Conservation (phyloP, 2,329 filamentous ascomycete species). For the Camptophora hylomeconis region DNA sequence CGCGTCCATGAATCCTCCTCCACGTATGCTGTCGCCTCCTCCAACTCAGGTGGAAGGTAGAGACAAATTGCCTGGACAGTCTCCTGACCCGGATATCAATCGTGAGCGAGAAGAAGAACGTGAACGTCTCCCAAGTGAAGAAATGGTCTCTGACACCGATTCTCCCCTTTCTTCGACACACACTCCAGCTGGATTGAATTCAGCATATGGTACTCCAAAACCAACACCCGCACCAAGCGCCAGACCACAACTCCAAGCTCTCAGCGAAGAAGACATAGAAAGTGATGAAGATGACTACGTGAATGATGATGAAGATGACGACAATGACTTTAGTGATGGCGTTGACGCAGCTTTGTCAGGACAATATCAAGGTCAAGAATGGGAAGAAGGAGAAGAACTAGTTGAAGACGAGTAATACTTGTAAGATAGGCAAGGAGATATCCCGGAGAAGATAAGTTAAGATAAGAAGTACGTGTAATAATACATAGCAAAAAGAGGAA, state of each 20-base stretch:
- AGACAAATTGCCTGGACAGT: too few relatives aligned
- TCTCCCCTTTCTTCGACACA: conserved; percentile 4
- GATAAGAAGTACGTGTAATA: too few relatives aligned
- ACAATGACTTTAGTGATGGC: conserved; percentile 6
- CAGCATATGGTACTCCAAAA: conserved; percentile 2
- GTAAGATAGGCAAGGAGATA: too few relatives aligned
- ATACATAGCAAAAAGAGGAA: too few relatives aligned
- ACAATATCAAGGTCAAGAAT: too few relatives aligned
- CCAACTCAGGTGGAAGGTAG: conserved; percentile 1
- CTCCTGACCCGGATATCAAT: background rate
- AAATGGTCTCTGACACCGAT: background rate
- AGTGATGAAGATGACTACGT: conserved; percentile 2
- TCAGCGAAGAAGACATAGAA: conserved; percentile 1
- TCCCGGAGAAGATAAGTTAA: too few relatives aligned
- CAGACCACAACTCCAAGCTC: background rate
- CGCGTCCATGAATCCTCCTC: conserved; percentile 4
- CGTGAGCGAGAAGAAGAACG: background rate
- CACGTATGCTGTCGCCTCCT: conserved; percentile 11
- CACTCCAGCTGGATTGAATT: conserved; percentile 4
- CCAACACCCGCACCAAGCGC: background rate
- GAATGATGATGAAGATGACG: conserved; percentile 2
- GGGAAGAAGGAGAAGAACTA: too few relatives aligned
- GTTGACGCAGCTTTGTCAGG: conserved; percentile 1
- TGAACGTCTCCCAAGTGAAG: background rate
- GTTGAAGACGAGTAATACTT: too few relatives aligned